Evolutionary conservation across 2,329 filamentous ascomycete species (phyloP).

Genomic region (Colletotrichum incanum): DNA sequence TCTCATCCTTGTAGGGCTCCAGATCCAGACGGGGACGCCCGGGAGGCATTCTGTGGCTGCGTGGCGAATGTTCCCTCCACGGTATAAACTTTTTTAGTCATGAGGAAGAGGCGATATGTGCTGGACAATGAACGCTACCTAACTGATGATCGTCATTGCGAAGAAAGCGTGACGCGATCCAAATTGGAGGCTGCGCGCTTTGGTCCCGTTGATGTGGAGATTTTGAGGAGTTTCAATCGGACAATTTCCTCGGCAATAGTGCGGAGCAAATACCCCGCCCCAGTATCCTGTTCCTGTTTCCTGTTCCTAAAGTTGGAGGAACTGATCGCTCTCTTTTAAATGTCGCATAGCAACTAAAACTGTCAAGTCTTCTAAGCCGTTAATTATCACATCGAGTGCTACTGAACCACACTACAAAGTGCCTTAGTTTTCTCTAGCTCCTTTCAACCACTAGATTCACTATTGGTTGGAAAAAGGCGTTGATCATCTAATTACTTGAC

Average conservation of each 20-base stretch:
- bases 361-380: neutral
- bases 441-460: too few relatives aligned
- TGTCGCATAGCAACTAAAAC: neutral
- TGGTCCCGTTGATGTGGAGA: neutral
- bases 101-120: neutral
- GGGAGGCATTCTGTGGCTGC: constrained; percentile 17
- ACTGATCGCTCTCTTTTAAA: neutral
- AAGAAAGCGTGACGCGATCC: constrained; percentile 5
- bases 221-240: constrained; percentile 1
- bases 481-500: too few relatives aligned
- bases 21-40: constrained; percentile 34
- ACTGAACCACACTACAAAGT: too few relatives aligned
- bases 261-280: neutral
- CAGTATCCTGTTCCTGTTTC: neutral
- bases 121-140: neutral
- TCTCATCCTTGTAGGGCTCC: constrained; percentile 33
- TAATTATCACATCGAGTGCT: too few relatives aligned
- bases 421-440: too few relatives aligned
- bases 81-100: neutral
- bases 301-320: neutral
- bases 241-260: constrained; percentile 4
- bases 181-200: neutral
- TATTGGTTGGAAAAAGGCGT: too few relatives aligned
- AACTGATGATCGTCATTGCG: constrained; percentile 1
- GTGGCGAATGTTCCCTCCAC: neutral